Base-by-base conservation (phyloP, 75 land plant genomes). In the Picea glauca region DNA sequence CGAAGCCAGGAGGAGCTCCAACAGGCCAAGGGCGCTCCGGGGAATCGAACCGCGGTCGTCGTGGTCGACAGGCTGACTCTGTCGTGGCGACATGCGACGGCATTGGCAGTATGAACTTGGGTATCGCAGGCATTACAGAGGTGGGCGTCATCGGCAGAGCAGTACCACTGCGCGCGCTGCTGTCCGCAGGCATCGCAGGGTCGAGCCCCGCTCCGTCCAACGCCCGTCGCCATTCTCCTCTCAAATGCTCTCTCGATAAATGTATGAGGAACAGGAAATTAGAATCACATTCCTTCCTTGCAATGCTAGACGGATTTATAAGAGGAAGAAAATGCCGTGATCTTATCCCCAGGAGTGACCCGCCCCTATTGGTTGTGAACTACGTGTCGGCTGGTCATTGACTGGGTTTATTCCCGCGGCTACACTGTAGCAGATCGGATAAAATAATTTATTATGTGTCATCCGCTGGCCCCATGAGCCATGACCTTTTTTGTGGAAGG, bases 61-160 rank as follows among this genome's bases (percentile, higher is more conserved):
- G 85, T n/a, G 43, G 43, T 40, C 43, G 43, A 4, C 31, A 90
- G 81, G 17, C 83, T 79, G 31, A 90, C 80, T 31, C 94, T 84
- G 59, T 90, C 86, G 58, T 92, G 94, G 13, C 94, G 79, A 1
- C 81, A 74, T 0, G 92, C 90, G 17, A 92, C 77, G 13, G 80
- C 77, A 58, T 92, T 92, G 0, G 94, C 94, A 0, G 83, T 70
- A 78, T 92, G 94, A 20, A 92, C 92, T 13, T 85, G 74, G 20
- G 77, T 58, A 74, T 92, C 94, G 67, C 94, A 92, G 17, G 78
- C 58, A 70, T 88, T 86, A 81, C 94, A 92, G 63, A 92, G 86
- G 76, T 88, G 87, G 11, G 94, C 94, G 23, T 88, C 90, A 74
- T 92, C 94, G 0, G 94, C 89, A 2, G 77, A 83, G 61, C 94